These are phyloP conservation scores for Penicillium crustosum DNA, from an alignment of 2,329 filamentous ascomycete species.

Conservation along the genomic window DNA sequence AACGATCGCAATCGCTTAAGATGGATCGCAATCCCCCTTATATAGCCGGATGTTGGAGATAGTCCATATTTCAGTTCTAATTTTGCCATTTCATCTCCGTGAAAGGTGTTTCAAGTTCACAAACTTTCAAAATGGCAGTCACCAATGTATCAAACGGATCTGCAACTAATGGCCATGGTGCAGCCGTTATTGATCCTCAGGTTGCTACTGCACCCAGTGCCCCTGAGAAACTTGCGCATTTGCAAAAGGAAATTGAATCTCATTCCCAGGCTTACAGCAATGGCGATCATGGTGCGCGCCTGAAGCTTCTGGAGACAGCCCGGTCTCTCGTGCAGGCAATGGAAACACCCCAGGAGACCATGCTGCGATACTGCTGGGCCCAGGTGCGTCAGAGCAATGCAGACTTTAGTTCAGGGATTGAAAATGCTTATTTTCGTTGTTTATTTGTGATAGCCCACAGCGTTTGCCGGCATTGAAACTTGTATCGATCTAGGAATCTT, in stretches of 20 bases:
- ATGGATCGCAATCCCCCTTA: background rate
- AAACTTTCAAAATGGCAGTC: constrained; percentile 1
- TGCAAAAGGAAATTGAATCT: constrained; percentile 20
- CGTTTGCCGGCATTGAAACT: constrained; percentile 19
- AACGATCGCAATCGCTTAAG: background rate
- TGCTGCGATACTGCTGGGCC: constrained; percentile 30
- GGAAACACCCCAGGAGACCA: constrained; percentile 32
- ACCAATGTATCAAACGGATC: background rate
- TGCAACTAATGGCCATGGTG: background rate
- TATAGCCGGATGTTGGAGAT: background rate
- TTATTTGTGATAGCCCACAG: constrained; percentile 8
- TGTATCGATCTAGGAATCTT: constrained; percentile 21
- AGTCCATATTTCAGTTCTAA: background rate
- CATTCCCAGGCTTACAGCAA: constrained; percentile 16
- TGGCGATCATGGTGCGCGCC: constrained; percentile 16
- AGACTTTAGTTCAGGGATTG: too few species aligned
- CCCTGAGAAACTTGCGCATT: constrained; percentile 17
- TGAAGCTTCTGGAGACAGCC: constrained; percentile 27
- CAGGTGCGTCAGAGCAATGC: constrained; percentile 16
- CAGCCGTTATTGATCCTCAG: background rate
- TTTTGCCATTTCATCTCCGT: background rate
- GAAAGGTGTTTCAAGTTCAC: background rate
- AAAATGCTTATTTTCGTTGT: background rate
- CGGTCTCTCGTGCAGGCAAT: constrained; percentile 28
- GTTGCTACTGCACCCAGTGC: constrained; percentile 28